Evolutionary conservation across 805 yeast genomes (phyloP).

Genomic region (Wickerhamiella sorbophila): DNA sequence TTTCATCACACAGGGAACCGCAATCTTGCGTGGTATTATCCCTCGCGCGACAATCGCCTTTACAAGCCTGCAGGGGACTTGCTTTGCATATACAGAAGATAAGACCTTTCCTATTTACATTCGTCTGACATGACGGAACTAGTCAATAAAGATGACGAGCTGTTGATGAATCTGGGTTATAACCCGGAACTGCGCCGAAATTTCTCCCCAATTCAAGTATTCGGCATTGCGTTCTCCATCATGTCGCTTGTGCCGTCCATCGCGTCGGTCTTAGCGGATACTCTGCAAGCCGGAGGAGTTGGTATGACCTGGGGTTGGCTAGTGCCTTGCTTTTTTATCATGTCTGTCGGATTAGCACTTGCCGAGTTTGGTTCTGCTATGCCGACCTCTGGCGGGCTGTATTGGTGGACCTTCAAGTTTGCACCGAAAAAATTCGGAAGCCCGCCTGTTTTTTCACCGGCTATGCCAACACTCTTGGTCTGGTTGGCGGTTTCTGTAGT

Average conservation of each 20-base stretch:
- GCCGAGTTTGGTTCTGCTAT: constrained; percentile 52
- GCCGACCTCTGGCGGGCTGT: constrained; percentile 66
- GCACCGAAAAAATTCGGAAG: constrained; percentile 40
- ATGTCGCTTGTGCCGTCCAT: constrained; percentile 55
- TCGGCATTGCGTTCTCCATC: constrained; percentile 58
- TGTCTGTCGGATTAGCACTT: constrained; percentile 47
- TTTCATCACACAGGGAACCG: too few species aligned
- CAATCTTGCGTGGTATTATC: too few species aligned
- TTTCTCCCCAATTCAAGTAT: constrained; percentile 47
- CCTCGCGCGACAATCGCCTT: too few species aligned
- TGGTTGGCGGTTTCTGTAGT: constrained; percentile 52
- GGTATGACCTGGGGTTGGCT: constrained; percentile 67
- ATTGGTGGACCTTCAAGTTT: constrained; percentile 53
- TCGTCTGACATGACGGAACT: background rate
- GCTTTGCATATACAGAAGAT: too few species aligned
- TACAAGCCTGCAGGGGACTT: too few species aligned
- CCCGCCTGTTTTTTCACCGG: constrained; percentile 52
- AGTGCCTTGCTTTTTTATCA: constrained; percentile 39
- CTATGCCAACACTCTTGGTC: constrained; percentile 50
- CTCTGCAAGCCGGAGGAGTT: constrained; percentile 48
- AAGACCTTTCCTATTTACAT: too few species aligned
- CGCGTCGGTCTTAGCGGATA: constrained; percentile 39
- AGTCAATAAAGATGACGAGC: constrained; percentile 18
- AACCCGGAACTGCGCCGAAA: constrained; percentile 51
- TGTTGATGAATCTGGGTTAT: constrained; percentile 43